phyloP scores from a whole-genome alignment of 1,284 basidiomycete species.

The Rhodotorula sp. region DNA sequence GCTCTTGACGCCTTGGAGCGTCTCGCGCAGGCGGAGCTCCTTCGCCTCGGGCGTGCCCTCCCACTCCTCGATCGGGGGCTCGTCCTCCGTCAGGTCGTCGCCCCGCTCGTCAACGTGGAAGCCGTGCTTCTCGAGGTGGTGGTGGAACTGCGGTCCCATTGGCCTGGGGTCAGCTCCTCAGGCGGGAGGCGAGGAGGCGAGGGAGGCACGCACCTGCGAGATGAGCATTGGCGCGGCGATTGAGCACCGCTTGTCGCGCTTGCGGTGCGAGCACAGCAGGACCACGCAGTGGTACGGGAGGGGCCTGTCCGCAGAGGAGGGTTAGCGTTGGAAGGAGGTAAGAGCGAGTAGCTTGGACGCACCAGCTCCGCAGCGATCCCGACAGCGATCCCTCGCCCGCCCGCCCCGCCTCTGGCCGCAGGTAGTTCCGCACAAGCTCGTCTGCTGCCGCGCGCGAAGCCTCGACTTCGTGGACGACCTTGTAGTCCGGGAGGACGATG shows the following conservation, averaged over 20 bases:
- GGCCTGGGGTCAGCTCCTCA: not conserved
- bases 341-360: not conserved
- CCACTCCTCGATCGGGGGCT: constrained; percentile 58
- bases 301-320: constrained; percentile 47
- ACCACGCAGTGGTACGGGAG: constrained; percentile 72
- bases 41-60: constrained; percentile 55
- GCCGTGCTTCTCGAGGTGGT: constrained; percentile 62
- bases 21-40: constrained; percentile 57
- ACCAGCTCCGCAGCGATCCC: constrained; percentile 19
- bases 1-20: constrained; percentile 53
- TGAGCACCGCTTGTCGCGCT: constrained; percentile 82
- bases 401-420: constrained; percentile 62
- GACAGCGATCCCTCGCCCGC: constrained; percentile 46
- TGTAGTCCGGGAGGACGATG: constrained; percentile 87
- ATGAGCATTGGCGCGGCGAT: constrained; percentile 77
- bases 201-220: constrained; percentile 61
- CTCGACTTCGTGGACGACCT: constrained; percentile 53
- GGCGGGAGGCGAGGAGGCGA: constrained; percentile 8
- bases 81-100: constrained; percentile 61
- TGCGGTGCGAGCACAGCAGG: constrained; percentile 86
- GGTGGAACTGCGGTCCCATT: constrained; percentile 44
- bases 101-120: constrained; percentile 74
- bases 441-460: constrained; percentile 62
- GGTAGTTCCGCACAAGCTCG: constrained; percentile 64
- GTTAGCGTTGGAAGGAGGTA: constrained; percentile 16